Evolutionary conservation across 345 rosid species (phyloP).

Genomic region (Brassica nigra): DNA sequence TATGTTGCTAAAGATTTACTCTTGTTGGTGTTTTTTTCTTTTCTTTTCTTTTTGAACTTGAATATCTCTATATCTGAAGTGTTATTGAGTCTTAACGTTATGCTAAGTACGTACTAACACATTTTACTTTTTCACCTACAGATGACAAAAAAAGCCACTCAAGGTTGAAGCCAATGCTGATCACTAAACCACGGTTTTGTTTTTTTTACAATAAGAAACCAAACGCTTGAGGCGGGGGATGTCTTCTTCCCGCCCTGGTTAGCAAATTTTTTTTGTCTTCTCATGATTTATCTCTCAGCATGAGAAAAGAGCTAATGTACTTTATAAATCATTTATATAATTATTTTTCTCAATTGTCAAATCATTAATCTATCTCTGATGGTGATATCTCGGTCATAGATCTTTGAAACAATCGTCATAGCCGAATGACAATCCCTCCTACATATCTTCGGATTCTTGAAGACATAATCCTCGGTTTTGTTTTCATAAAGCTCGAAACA

Average conservation of each 20-base stretch:
- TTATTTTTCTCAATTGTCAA: neutral
- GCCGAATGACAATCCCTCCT: neutral
- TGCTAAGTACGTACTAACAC: conserved; percentile 1
- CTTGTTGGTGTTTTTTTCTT: conserved; percentile 1
- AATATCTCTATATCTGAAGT: neutral
- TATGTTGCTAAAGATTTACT: neutral
- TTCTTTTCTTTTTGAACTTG: neutral
- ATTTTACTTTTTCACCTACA: conserved; percentile 21
- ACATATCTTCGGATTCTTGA: too few relatives aligned
- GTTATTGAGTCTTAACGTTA: neutral
- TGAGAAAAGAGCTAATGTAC: neutral
- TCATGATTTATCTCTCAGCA: neutral
- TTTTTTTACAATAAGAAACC: neutral
- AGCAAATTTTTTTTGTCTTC: neutral
- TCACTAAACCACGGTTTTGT: neutral
- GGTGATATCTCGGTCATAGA: too few relatives aligned
- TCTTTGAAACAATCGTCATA: too few relatives aligned
- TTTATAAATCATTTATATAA: neutral
- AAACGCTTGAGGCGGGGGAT: neutral
- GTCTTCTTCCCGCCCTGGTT: neutral
- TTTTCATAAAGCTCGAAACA: neutral
- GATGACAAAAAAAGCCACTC: conserved; percentile 6
- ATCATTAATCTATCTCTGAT: too few relatives aligned
- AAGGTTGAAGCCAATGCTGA: neutral
- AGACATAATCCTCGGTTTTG: neutral